Conservation (phyloP, 2,329 filamentous ascomycete genomes). For the Sporothrix sp. region DNA sequence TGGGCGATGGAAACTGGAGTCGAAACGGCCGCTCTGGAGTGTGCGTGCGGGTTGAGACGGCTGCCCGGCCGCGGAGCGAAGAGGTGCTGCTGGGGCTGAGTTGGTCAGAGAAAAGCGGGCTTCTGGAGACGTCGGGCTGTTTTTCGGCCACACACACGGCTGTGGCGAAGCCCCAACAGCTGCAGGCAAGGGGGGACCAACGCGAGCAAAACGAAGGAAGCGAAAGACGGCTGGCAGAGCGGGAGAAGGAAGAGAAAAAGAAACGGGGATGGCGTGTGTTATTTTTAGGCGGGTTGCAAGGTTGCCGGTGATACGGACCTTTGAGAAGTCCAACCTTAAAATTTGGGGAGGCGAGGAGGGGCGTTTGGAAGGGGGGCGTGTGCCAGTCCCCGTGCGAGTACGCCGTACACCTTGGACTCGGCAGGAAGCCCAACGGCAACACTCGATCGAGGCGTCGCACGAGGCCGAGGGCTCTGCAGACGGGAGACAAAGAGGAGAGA, state of each 20-base stretch:
- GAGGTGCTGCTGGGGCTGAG: conserved; percentile 7
- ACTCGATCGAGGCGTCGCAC: background rate
- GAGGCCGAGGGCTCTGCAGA: conserved; percentile 4
- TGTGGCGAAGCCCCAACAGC: conserved; percentile 8
- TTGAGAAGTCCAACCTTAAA: conserved; percentile 11
- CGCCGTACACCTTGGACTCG: background rate
- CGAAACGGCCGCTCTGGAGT: background rate
- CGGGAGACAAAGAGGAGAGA: background rate
- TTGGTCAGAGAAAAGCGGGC: conserved; percentile 14
- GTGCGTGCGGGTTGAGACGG: background rate
- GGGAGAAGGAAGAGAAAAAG: background rate
- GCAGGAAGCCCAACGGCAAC: background rate
- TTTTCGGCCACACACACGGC: background rate
- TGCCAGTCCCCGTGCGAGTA: too few relatives aligned
- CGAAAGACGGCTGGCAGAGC: too few relatives aligned
- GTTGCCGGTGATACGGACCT: conserved; percentile 13
- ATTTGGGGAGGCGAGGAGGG: conserved; percentile 4
- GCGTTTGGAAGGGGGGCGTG: background rate
- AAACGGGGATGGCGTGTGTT: background rate
- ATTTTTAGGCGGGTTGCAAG: conserved; percentile 12
- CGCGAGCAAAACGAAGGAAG: background rate
- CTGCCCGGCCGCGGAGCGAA: too few relatives aligned
- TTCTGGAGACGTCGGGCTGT: conserved; percentile 8
- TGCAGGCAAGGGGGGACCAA: background rate
- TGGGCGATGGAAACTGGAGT: background rate